Evolutionary conservation across 2,329 filamentous ascomycete genomes (phyloP).

Genomic region (Arthrobotrys pseudoclavata): DNA sequence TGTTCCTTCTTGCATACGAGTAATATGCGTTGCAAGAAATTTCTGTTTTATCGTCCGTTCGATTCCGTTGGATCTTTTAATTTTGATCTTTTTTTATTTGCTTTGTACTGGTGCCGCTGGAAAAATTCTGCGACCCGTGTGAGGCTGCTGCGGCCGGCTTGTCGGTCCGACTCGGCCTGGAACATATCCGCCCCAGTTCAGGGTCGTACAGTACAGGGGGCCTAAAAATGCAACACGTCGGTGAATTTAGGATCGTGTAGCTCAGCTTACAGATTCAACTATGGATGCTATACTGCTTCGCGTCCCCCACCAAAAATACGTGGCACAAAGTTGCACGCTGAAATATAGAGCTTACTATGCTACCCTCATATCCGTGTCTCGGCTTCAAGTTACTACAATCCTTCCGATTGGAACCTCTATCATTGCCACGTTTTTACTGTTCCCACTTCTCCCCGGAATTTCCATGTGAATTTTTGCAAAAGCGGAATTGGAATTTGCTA

Average conservation of each 20-base stretch:
- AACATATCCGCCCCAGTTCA: conserved; percentile 14
- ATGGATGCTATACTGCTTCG: conserved; percentile 7
- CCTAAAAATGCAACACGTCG: conserved; percentile 47
- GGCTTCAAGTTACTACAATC: conserved; percentile 2
- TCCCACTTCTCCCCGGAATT: conserved; percentile 52
- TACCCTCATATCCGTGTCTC: conserved; percentile 6
- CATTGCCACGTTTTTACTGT: conserved; percentile 25
- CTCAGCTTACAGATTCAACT: conserved; percentile 2
- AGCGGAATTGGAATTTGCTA: conserved; percentile 62
- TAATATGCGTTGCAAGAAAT: conserved; percentile 6
- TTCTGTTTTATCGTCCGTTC: conserved; percentile 8
- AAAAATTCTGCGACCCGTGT: conserved; percentile 33
- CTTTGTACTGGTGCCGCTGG: conserved; percentile 7
- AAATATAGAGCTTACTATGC: conserved; percentile 21
- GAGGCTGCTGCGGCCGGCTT: conserved; percentile 45
- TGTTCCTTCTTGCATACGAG: conserved; percentile 13
- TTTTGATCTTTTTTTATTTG: conserved; percentile 9
- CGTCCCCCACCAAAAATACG: conserved; percentile 34
- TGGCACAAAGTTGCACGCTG: conserved; percentile 36
- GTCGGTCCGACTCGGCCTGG: conserved; percentile 57
- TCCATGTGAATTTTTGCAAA: conserved; percentile 64
- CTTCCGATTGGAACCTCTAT: conserved; percentile 22
- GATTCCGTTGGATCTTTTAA: conserved; percentile 8
- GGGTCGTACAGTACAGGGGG: conserved; percentile 15
- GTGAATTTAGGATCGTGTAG: conserved; percentile 18